Percentiles rank a stretch among this genome's conserved stretches.
These are phyloP conservation scores for Macadamia integrifolia DNA, from an alignment of 164 flowering plant genomes.

Conservation along the genomic window DNA sequence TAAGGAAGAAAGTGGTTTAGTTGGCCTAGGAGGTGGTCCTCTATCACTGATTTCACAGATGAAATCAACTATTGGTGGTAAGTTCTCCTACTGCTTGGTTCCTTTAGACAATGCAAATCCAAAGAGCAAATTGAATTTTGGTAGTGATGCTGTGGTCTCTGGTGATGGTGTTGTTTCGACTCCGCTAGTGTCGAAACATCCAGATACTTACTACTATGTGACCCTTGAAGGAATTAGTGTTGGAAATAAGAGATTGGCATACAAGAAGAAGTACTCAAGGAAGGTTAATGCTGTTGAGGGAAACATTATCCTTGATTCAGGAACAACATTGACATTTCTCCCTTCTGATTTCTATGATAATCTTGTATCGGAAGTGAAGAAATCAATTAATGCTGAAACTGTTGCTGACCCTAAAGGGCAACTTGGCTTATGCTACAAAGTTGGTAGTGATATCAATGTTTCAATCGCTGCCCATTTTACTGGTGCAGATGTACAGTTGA, in stretches of 20 bases:
- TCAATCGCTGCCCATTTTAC: conserved; percentile 32
- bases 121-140: conserved; percentile 38
- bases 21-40: conserved; percentile 56
- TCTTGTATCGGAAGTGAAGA: conserved; percentile 10
- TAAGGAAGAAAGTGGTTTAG: conserved; percentile 29
- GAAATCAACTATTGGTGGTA: conserved; percentile 25
- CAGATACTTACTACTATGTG: conserved; percentile 34
- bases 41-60: conserved; percentile 39
- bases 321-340: conserved; percentile 42
- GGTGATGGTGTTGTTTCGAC: conserved; percentile 35
- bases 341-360: conserved; percentile 10
- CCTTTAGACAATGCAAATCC: conserved; percentile 7
- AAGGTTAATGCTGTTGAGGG: conserved; percentile 8
- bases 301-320: conserved; percentile 65
- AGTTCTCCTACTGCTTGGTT: conserved; percentile 57
- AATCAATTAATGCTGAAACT: too few relatives aligned
- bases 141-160: conserved; percentile 21
- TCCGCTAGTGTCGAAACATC: conserved; percentile 17
- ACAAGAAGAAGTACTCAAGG: not conserved
- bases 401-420: too few relatives aligned
- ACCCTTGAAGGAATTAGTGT: conserved; percentile 39
- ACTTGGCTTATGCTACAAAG: conserved; percentile 17
- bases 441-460: not conserved
- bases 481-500: conserved; percentile 28
- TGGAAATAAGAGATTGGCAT: conserved; percentile 19